Evolutionary conservation across 768 basidiomycete species (phyloP).

Genomic region (Naganishia friedmannii): DNA sequence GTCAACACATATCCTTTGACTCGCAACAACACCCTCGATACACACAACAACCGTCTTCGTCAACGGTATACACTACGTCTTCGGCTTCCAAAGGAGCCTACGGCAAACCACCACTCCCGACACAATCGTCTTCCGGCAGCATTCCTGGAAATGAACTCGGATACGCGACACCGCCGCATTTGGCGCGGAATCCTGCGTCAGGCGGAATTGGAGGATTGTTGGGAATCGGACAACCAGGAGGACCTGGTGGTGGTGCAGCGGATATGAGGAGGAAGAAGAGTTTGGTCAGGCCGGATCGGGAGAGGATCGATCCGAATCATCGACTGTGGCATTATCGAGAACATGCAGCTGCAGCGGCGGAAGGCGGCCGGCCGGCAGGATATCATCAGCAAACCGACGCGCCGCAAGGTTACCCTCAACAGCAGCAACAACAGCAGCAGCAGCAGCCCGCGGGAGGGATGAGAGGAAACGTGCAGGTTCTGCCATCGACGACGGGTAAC

Average conservation of each 20-base stretch:
- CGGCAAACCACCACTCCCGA: conserved; percentile 9
- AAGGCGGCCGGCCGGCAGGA: not conserved
- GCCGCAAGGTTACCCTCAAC: not conserved
- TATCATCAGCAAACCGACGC: not conserved
- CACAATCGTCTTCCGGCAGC: conserved; percentile 1
- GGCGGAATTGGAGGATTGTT: conserved; percentile 22
- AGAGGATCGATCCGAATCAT: conserved; percentile 92
- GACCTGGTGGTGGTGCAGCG: conserved; percentile 25
- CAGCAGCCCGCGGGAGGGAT: conserved; percentile 18
- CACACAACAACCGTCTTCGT: conserved; percentile 7
- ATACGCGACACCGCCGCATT: conserved; percentile 6
- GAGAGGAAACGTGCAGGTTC: conserved; percentile 13
- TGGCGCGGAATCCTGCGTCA: conserved; percentile 8
- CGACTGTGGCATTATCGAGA: conserved; percentile 90
- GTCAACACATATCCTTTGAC: conserved; percentile 23
- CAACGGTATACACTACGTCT: conserved; percentile 7
- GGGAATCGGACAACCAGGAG: conserved; percentile 27
- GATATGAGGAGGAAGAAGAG: conserved; percentile 74
- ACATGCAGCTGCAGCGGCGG: conserved; percentile 62
- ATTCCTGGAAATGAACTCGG: conserved; percentile 7
- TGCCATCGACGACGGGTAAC: conserved; percentile 31
- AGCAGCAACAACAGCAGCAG: not conserved
- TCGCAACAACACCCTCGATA: conserved; percentile 18
- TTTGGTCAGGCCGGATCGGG: conserved; percentile 85
- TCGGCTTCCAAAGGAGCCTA: conserved; percentile 4